phyloP scores from a whole-genome alignment of 306 rosid genomes.

The Styphnolobium japonicum region DNA sequence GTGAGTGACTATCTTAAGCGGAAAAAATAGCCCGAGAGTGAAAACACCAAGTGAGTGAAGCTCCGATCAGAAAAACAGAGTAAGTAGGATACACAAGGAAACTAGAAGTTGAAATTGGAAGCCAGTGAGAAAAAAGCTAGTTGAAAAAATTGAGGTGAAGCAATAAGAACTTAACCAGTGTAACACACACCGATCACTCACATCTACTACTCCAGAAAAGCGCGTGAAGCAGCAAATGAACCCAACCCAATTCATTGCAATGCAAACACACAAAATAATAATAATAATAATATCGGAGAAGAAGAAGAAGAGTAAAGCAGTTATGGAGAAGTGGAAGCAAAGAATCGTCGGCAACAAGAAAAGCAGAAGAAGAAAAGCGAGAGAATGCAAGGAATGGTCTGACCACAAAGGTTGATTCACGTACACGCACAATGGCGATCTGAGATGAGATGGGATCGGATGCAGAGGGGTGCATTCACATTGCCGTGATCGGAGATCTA shows the following conservation, averaged over 20 bases:
- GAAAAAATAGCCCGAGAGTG: not conserved
- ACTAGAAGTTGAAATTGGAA: too few relatives aligned
- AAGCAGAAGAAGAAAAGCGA: not conserved
- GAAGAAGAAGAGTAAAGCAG: conserved; percentile 33
- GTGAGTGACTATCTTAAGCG: not conserved
- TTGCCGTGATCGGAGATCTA: conserved; percentile 42
- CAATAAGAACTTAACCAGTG: conserved; percentile 8
- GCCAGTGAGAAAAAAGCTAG: too few relatives aligned
- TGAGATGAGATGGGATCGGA: conserved; percentile 20
- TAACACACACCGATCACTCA: conserved; percentile 4
- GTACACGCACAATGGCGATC: conserved; percentile 25
- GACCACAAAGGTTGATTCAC: conserved; percentile 26
- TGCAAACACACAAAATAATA: too few relatives aligned
- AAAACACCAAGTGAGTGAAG: conserved; percentile 3
- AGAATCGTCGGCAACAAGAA: conserved; percentile 50
- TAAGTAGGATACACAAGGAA: not conserved
- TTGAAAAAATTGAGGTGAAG: conserved; percentile 9
- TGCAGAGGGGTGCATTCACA: not conserved
- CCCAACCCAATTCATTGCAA: not conserved
- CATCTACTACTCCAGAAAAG: conserved; percentile 7
- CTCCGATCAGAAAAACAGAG: conserved; percentile 20
- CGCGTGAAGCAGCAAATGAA: conserved; percentile 18
- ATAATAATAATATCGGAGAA: too few relatives aligned
- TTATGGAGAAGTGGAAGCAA: conserved; percentile 55
- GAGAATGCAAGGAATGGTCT: not conserved